These are phyloP conservation scores for Phialophora expanda DNA, from an alignment of 2,329 filamentous ascomycete genomes.

Conservation along the genomic window DNA sequence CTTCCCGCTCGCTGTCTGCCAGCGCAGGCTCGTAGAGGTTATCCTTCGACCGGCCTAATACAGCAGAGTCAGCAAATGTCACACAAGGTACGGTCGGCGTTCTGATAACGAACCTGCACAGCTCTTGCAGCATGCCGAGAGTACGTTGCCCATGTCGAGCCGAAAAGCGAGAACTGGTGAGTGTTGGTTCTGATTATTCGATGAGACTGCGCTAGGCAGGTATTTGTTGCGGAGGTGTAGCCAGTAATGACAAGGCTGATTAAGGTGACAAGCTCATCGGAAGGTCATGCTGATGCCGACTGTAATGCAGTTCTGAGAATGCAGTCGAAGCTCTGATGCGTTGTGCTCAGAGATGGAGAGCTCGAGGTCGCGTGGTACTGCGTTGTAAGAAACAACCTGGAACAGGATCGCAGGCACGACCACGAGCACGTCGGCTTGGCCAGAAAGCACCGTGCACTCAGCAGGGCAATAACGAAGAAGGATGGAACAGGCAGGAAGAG, in stretches of 20 bases:
- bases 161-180: conserved; percentile 21
- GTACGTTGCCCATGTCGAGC: conserved; percentile 40
- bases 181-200: conserved; percentile 19
- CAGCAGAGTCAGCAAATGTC: conserved; percentile 23
- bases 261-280: conserved; percentile 27
- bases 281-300: conserved; percentile 25
- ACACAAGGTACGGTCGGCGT: background rate
- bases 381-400: conserved; percentile 1
- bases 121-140: conserved; percentile 41
- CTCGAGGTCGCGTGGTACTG: background rate
- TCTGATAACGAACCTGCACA: conserved; percentile 36
- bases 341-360: conserved; percentile 18
- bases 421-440: conserved; percentile 6
- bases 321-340: conserved; percentile 20
- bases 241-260: conserved; percentile 11
- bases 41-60: conserved; percentile 74
- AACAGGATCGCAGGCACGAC: conserved; percentile 8
- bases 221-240: conserved; percentile 16
- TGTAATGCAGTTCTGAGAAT: conserved; percentile 27
- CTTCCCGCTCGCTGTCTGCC: conserved; percentile 94
- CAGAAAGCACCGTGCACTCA: background rate
- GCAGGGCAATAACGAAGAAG: conserved; percentile 9
- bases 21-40: conserved; percentile 84
- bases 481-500: background rate
- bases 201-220: conserved; percentile 12